Conservation (phyloP, 1,284 basidiomycete species). For the Apiotrichum gracile region DNA sequence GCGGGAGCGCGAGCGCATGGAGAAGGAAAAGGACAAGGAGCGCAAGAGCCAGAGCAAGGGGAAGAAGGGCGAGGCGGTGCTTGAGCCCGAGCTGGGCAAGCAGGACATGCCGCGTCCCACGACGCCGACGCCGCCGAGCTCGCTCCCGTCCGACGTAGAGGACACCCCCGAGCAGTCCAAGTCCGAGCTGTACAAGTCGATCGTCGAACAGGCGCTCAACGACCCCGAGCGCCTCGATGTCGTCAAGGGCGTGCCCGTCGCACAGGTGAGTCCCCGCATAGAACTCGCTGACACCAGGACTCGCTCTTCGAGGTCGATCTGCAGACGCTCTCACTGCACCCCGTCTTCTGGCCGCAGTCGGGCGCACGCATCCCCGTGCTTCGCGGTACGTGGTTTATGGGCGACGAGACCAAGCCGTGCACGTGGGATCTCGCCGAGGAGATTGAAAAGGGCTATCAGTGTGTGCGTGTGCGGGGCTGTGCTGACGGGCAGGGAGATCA, state of each 20-base stretch:
- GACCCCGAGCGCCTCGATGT: conserved; percentile 36
- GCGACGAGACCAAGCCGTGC: conserved; percentile 49
- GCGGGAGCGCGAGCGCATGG: conserved; percentile 55
- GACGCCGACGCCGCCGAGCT: neutral
- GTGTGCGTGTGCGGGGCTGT: conserved; percentile 5
- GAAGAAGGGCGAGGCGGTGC: conserved; percentile 1
- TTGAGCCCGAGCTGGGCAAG: too few relatives aligned
- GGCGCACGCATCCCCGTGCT: conserved; percentile 50
- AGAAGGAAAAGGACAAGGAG: conserved; percentile 7
- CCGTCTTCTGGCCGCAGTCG: conserved; percentile 53
- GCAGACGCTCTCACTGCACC: conserved; percentile 44
- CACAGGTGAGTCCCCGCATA: conserved; percentile 32
- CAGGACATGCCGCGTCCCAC: neutral
- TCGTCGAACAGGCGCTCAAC: conserved; percentile 26
- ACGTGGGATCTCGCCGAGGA: conserved; percentile 50
- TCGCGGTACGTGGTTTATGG: conserved; percentile 52
- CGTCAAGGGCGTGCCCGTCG: conserved; percentile 43
- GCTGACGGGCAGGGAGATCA: conserved; percentile 33
- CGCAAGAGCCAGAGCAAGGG: too few relatives aligned
- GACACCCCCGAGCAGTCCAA: neutral
- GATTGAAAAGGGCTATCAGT: conserved; percentile 51
- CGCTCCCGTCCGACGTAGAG: neutral
- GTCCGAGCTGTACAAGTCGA: conserved; percentile 24
- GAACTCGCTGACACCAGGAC: conserved; percentile 30
- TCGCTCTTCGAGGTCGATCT: conserved; percentile 47